Evolutionary conservation across 202 grass and related monocot genomes (phyloP).

Genomic region (Hordeum pubiflorum): DNA sequence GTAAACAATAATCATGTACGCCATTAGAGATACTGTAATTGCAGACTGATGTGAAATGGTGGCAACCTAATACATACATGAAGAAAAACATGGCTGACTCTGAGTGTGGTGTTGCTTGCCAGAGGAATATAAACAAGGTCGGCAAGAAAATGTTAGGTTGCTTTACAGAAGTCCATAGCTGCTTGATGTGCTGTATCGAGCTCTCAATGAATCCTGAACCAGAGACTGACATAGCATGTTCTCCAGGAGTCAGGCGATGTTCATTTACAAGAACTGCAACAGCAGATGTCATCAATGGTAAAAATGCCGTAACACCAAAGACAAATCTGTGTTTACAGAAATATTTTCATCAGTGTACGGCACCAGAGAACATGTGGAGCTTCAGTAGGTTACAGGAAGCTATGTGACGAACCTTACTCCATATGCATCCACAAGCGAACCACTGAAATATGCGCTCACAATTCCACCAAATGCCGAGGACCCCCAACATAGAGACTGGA

Average conservation of each 20-base stretch:
- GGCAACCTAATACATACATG: slow-evolving; percentile 48
- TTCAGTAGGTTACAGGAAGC: neutral
- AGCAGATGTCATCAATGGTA: slow-evolving; percentile 92
- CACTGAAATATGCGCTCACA: slow-evolving; percentile 95
- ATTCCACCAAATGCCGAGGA: slow-evolving; percentile 96
- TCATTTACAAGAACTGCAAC: slow-evolving; percentile 99
- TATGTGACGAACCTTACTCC: slow-evolving; percentile 82
- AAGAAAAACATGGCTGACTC: slow-evolving; percentile 99
- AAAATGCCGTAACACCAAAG: slow-evolving; percentile 95
- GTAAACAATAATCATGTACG: slow-evolving; percentile 3
- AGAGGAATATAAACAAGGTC: slow-evolving; percentile 93
- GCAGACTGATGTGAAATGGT: neutral
- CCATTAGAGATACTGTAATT: neutral
- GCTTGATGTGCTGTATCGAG: slow-evolving; percentile 67
- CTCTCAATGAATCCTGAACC: slow-evolving; percentile 71
- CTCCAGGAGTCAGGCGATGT: slow-evolving; percentile 35
- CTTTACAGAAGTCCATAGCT: slow-evolving; percentile 92
- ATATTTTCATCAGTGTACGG: slow-evolving; percentile 31
- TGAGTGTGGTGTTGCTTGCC: slow-evolving; percentile 96
- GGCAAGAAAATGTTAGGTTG: slow-evolving; percentile 89
- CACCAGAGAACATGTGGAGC: slow-evolving; percentile 1
- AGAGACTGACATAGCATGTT: slow-evolving; percentile 37
- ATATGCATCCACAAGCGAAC: slow-evolving; percentile 83
- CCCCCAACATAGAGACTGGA: slow-evolving; percentile 97
- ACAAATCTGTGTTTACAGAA: slow-evolving; percentile 79